Evolutionary conservation across 306 rosid species (phyloP).

Genomic region (Medicago lupulina): DNA sequence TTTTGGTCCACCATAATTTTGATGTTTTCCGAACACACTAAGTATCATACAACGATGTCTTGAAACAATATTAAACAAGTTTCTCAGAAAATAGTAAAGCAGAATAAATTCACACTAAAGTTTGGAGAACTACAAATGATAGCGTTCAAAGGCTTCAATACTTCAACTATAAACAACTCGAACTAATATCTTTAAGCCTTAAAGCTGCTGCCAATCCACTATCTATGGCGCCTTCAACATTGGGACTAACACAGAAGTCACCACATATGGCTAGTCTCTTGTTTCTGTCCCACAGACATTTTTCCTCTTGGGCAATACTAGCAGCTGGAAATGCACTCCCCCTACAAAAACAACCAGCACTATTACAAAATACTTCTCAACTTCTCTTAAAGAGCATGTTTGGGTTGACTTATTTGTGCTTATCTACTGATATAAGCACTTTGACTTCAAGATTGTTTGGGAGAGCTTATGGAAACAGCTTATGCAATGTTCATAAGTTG

Average conservation of each 20-base stretch:
- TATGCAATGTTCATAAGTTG: background rate
- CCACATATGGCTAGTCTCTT: constrained; percentile 84
- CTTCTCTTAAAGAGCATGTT: background rate
- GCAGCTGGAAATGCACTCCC: constrained; percentile 89
- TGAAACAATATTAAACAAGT: background rate
- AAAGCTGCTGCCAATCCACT: constrained; percentile 92
- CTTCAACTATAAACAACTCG: constrained; percentile 53
- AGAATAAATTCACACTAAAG: background rate
- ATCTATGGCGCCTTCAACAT: constrained; percentile 85
- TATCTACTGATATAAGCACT: background rate
- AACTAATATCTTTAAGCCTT: constrained; percentile 50
- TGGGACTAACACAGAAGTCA: constrained; percentile 89
- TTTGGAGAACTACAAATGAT: background rate
- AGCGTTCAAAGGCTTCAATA: constrained; percentile 27
- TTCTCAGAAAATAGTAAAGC: background rate
- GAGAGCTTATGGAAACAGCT: too few species aligned
- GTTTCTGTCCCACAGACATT: constrained; percentile 80
- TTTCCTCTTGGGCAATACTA: constrained; percentile 72
- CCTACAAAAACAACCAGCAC: constrained; percentile 55
- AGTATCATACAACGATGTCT: background rate
- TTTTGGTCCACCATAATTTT: too few species aligned
- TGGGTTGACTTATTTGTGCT: background rate
- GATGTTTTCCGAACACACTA: too few species aligned
- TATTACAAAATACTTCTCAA: constrained; percentile 6
- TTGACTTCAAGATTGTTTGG: background rate